Base-by-base conservation (phyloP, 257 asterid species). In the Solanum tarijense region DNA sequence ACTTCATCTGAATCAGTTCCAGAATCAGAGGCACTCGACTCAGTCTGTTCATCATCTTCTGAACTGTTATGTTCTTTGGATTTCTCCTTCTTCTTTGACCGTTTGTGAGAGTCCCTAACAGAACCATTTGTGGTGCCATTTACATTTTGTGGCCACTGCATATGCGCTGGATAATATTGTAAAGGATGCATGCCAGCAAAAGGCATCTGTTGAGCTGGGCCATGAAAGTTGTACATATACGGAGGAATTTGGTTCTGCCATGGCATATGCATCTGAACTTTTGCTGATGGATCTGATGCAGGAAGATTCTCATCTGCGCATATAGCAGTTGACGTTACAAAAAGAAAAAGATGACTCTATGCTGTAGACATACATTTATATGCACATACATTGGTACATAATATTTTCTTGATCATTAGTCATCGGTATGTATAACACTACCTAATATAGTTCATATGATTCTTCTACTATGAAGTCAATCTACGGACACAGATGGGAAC, bases 171-270 rank as follows among this genome's bases (percentile, higher is more conserved):
- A 92, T 91, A 94, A 90, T 93, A 94, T 14, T 94, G 90, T 39
- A 86, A 87, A 78, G 92, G 93, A 88, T 87, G 94, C 93, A 92
- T 89, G 16, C 95, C 95, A 3, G 92, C 92, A 87, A 89, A 92
- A 89, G 94, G 93, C 32, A 90, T 89, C 87, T 92, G 97, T 83
- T 88, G 94, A 58, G 90, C 86, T 10, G 92, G 93, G 76, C 92
- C 92, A 87, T 92, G 96, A 88, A 90, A 92, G 83, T 92, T 92
- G 95, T 93, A 93, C 93, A 95, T 90, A 78, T 94, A 94, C 4
- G 92, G 95, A 6, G 96, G 98, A 11, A 94, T 90, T 90, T 95
- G 98, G 91, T 94, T 93, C 93, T 93, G 92, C 98, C 98, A 94
- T 86, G 96, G 98, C 89, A 90, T 83, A 88, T 94, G 97, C 90